These are phyloP conservation scores for Solanum appendiculatum DNA, from an alignment of 257 asterid species.

Conservation along the genomic window DNA sequence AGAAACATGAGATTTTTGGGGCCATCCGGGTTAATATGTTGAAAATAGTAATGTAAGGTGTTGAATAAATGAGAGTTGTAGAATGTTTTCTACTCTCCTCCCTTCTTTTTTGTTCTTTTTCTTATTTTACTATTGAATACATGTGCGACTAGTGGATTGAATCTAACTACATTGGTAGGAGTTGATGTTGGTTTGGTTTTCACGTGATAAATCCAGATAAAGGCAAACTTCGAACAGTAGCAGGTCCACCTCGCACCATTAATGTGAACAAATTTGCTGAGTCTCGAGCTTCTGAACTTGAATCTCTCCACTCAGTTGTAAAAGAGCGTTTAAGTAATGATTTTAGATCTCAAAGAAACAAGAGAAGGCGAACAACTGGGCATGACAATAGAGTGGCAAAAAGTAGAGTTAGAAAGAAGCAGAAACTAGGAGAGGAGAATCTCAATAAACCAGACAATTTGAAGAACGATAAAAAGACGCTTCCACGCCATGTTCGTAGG, in stretches of 20 bases:
- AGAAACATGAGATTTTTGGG: neutral
- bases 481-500: conserved; percentile 62
- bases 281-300: conserved; percentile 73
- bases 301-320: conserved; percentile 53
- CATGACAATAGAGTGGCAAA: conserved; percentile 51
- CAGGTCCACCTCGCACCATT: conserved; percentile 57
- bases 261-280: conserved; percentile 61
- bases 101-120: neutral
- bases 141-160: neutral
- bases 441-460: neutral
- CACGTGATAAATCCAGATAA: conserved; percentile 23
- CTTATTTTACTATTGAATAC: neutral
- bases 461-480: conserved; percentile 22
- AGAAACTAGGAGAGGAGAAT: conserved; percentile 15
- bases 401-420: conserved; percentile 33
- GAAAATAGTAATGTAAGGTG: neutral
- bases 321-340: conserved; percentile 48
- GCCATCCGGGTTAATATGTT: neutral
- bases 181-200: neutral
- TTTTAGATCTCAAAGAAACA: conserved; percentile 55
- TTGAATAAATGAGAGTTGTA: neutral
- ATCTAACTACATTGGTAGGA: neutral
- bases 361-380: conserved; percentile 75
- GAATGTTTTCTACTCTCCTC: neutral
- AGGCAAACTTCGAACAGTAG: conserved; percentile 23